Evolutionary conservation across 1,139 yeast genomes (phyloP).

Genomic region (Petasospora rhodanensis): DNA sequence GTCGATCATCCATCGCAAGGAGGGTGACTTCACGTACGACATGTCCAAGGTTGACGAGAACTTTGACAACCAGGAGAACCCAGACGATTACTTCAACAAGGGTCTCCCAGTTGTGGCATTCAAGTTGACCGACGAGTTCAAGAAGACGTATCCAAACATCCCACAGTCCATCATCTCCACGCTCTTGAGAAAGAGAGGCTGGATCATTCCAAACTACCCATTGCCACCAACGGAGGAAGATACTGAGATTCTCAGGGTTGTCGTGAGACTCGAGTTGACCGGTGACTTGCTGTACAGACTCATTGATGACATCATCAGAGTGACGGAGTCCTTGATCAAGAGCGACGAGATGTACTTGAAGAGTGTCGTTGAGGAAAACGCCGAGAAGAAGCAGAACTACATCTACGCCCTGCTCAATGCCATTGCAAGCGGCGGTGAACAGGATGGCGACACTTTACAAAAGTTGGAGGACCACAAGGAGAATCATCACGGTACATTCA

Average conservation of each 20-base stretch:
- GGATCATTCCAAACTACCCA: constrained; percentile 87
- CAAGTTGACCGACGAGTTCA: constrained; percentile 58
- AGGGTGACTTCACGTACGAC: constrained; percentile 30
- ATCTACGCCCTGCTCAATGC: constrained; percentile 34
- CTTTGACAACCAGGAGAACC: constrained; percentile 28
- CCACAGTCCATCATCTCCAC: constrained; percentile 81
- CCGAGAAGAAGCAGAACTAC: constrained; percentile 25
- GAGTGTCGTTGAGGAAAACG: constrained; percentile 19
- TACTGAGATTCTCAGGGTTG: constrained; percentile 76
- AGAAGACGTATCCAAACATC: constrained; percentile 62
- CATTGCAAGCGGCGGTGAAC: constrained; percentile 35
- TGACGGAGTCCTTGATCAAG: constrained; percentile 49
- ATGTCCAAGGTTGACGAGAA: constrained; percentile 19
- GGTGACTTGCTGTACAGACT: constrained; percentile 70
- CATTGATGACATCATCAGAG: constrained; percentile 58
- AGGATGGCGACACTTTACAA: constrained; percentile 9
- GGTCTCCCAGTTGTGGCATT: constrained; percentile 92
- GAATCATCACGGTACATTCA: constrained; percentile 40
- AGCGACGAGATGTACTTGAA: constrained; percentile 35
- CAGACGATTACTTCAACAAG: constrained; percentile 49
- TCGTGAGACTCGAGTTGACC: constrained; percentile 68
- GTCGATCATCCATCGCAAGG: constrained; percentile 68
- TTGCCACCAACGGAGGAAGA: constrained; percentile 55
- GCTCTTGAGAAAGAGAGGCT: constrained; percentile 74
- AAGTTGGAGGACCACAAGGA: constrained; percentile 30